Evolutionary conservation across 257 asterid species (phyloP).

Genomic region (Nicotiana otophora): DNA sequence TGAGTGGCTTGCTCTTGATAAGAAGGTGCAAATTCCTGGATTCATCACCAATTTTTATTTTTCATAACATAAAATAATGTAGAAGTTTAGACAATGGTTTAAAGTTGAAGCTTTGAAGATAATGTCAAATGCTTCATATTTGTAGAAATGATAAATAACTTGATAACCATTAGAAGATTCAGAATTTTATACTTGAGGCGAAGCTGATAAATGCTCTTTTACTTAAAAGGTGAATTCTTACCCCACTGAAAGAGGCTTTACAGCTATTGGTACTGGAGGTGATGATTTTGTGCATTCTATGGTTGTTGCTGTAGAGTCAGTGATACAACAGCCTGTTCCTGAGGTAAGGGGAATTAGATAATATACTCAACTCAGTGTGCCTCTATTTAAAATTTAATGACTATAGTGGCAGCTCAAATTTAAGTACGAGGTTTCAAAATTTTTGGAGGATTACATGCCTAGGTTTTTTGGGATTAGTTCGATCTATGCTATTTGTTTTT

Average conservation of each 20-base stretch:
- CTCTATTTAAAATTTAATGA: neutral
- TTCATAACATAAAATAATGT: neutral
- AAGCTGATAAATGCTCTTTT: conserved; percentile 1
- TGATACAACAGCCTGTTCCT: conserved; percentile 64
- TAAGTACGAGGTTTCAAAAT: neutral
- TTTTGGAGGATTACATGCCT: neutral
- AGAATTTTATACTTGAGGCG: neutral
- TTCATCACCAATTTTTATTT: neutral
- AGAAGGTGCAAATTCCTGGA: conserved; percentile 45
- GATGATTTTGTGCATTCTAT: conserved; percentile 92
- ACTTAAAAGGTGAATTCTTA: conserved; percentile 69
- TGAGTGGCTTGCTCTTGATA: conserved; percentile 75
- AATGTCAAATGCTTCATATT: neutral
- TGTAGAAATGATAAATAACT: neutral
- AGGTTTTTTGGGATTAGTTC: neutral
- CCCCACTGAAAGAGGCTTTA: conserved; percentile 87
- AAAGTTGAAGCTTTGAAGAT: neutral
- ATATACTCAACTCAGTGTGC: neutral
- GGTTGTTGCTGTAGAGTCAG: conserved; percentile 95
- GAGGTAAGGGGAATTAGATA: conserved; percentile 35
- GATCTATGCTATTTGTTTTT: neutral
- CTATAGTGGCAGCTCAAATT: neutral
- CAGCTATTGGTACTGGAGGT: conserved; percentile 95
- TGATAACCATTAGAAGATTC: neutral
- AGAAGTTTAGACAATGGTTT: neutral